Percentiles rank a stretch among this genome's conserved stretches.
phyloP scores from a whole-genome alignment of 306 rosid genomes.

The Quercus mongolica region DNA sequence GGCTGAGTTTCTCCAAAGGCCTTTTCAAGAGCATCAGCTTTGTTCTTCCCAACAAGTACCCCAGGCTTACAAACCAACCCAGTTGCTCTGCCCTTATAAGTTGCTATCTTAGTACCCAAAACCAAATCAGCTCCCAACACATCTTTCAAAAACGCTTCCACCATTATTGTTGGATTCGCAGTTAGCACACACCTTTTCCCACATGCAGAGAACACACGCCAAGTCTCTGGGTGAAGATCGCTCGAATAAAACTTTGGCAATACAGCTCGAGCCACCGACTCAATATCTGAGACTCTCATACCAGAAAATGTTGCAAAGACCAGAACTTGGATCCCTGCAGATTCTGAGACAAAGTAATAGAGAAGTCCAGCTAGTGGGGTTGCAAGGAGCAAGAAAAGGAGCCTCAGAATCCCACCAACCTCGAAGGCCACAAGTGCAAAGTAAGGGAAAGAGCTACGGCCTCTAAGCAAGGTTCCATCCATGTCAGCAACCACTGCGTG shows the following conservation, averaged over 20 bases:
- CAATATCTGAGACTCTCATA: conserved; percentile 47
- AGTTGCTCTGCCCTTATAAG: conserved; percentile 58
- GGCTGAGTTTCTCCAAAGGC: conserved; percentile 52
- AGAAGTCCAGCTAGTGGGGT: conserved; percentile 67
- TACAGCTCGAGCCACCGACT: conserved; percentile 74
- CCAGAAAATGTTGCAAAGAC: conserved; percentile 62
- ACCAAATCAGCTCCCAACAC: conserved; percentile 64
- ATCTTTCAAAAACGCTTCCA: conserved; percentile 69
- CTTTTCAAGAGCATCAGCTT: conserved; percentile 48
- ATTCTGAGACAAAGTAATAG: conserved; percentile 69
- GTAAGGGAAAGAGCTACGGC: conserved; percentile 81
- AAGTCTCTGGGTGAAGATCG: conserved; percentile 61
- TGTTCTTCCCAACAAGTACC: conserved; percentile 60
- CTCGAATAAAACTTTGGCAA: conserved; percentile 68
- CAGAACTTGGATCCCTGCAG: conserved; percentile 68
- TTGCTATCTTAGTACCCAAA: conserved; percentile 61
- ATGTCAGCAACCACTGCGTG: conserved; percentile 80
- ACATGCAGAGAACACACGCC: conserved; percentile 75
- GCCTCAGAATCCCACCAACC: conserved; percentile 67
- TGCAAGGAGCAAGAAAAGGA: conserved; percentile 50
- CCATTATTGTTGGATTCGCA: conserved; percentile 80
- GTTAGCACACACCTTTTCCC: conserved; percentile 62
- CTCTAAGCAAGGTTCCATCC: conserved; percentile 81
- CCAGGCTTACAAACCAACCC: conserved; percentile 58
- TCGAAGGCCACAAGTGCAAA: conserved; percentile 78